A percentile compares a stretch with the other conserved stretches of the same genome.
Evolutionary conservation across 441 rosid species (phyloP).

Genomic region (California macrophylla): DNA sequence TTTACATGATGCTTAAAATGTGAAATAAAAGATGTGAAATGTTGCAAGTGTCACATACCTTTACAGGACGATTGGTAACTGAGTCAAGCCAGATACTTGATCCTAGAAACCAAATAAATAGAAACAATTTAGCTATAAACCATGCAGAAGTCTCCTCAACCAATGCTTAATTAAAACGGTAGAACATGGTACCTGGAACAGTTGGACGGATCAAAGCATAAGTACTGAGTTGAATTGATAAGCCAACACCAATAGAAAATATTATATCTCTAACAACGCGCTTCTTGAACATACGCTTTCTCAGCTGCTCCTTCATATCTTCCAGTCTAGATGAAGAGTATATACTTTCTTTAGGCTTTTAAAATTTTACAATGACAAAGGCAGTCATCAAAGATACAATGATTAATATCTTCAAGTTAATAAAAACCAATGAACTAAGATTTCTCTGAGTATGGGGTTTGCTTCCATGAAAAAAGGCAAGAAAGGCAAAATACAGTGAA

Average conservation of each 20-base stretch:
- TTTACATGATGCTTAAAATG: background rate
- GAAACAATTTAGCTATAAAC: conserved; percentile 5
- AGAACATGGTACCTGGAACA: conserved; percentile 41
- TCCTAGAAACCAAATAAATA: conserved; percentile 31
- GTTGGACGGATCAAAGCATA: conserved; percentile 84
- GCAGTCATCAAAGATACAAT: background rate
- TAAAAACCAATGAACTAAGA: background rate
- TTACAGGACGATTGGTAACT: conserved; percentile 71
- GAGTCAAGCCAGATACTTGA: conserved; percentile 88
- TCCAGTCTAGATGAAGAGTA: conserved; percentile 48
- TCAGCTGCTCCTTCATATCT: conserved; percentile 80
- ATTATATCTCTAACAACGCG: conserved; percentile 57
- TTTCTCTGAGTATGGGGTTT: background rate
- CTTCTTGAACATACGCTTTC: conserved; percentile 72
- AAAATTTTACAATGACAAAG: background rate
- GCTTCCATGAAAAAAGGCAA: background rate
- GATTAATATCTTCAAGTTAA: background rate
- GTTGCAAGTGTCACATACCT: conserved; percentile 34
- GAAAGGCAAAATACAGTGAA: background rate
- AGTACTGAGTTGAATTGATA: conserved; percentile 67
- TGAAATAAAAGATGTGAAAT: background rate
- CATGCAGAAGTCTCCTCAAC: conserved; percentile 10
- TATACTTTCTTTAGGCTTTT: conserved; percentile 6
- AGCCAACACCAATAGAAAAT: conserved; percentile 42
- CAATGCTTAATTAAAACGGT: background rate